Base-by-base conservation (phyloP, 2,329 filamentous ascomycete species). In the Trichoderma guizhouense region DNA sequence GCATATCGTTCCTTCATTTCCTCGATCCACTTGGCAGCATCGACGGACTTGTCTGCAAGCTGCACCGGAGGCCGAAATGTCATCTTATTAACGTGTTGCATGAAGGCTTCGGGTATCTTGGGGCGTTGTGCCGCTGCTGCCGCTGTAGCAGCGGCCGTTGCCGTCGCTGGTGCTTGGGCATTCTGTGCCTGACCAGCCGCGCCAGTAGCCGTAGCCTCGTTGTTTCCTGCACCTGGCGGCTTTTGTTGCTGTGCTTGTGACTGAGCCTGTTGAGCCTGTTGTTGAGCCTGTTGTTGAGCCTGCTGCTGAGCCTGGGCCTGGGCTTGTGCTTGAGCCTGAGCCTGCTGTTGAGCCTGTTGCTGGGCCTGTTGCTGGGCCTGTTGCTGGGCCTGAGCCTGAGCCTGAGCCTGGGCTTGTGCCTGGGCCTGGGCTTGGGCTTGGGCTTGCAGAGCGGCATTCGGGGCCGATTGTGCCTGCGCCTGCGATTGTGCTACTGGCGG, bases 11-110 rank as follows among this genome's bases (percentile, higher is more conserved):
- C 79, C 75, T 84, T 87, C 36, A 84, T 79, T 1, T 87, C 84
- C 8, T 83, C 80, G 2, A 85, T 76, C 85, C 85, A 88, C 73
- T 86, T 86, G 2, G 82, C 81, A 5, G 82, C 80, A n/a, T 86
- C 82, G 0, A 81, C 79, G 18, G 79, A 76, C 72, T 84, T 85
- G 18, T 85, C 83, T 0, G 79, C 76, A 0, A 87, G 68, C n/a
- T 81, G 78, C 1, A 82, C 75, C 1, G 85, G 85, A 1, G 84
- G 78, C 15, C 81, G 79, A 74, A 86, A 88, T 3, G 81, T 82
- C 75, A 88, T 84, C 69, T 83, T 82, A 18, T 80, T 84, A 24
- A 88, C 79, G 72, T 87, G 86, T 6, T 83, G 79, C 71, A 85
- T 74, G 43, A 89, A 83, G 28, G 83, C 80, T 0, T 84, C 81